These are phyloP conservation scores for Diaporthe citriasiana DNA, from an alignment of 2,329 filamentous ascomycete genomes.

Conservation along the genomic window DNA sequence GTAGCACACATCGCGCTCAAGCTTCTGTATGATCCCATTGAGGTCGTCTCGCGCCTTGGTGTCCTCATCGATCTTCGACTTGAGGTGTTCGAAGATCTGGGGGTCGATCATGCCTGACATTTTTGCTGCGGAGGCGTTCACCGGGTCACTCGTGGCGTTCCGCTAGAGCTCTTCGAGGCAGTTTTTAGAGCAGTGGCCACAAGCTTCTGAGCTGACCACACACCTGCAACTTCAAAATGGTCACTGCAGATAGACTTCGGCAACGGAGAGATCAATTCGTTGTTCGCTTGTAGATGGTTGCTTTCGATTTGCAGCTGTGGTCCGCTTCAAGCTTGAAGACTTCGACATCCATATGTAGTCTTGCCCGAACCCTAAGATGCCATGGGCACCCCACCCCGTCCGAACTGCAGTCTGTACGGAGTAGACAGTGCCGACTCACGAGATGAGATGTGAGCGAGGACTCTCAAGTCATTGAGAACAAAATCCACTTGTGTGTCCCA, in stretches of 20 bases:
- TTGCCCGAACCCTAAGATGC: conserved; percentile 19
- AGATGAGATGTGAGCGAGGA: neutral
- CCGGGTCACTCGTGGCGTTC: neutral
- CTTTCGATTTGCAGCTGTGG: conserved; percentile 1
- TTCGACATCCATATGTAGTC: neutral
- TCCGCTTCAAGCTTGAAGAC: conserved; percentile 14
- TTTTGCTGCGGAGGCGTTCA: conserved; percentile 4
- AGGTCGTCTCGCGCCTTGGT: conserved; percentile 85
- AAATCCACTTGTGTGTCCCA: too few relatives aligned
- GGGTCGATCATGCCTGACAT: conserved; percentile 77
- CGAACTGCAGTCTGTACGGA: neutral
- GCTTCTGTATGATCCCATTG: conserved; percentile 81
- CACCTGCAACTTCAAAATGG: too few relatives aligned
- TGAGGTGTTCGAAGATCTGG: conserved; percentile 87
- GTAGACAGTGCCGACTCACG: neutral
- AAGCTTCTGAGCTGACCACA: neutral
- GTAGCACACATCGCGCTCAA: conserved; percentile 86
- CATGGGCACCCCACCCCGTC: neutral
- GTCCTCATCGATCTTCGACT: conserved; percentile 92
- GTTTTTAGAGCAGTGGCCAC: neutral
- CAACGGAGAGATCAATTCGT: neutral
- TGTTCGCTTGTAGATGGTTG: neutral
- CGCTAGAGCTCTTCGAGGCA: neutral
- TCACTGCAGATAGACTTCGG: neutral
- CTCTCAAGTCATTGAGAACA: neutral